Conservation (phyloP, 1,284 basidiomycete genomes). For the Fomitopsis palustris region DNA sequence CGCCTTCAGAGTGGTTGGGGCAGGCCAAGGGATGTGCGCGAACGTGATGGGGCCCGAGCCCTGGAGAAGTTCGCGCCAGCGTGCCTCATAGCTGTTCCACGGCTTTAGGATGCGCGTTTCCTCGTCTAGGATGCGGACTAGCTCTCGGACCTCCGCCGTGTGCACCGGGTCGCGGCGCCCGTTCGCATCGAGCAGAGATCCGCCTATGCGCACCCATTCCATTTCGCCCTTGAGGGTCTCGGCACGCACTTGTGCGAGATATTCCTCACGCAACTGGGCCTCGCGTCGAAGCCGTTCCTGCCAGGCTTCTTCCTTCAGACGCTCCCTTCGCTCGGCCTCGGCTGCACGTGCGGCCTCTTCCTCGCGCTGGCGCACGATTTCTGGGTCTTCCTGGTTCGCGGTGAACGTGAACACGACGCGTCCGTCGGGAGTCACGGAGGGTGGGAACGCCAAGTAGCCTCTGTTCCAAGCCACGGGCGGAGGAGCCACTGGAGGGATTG, state of each 20-base stretch:
- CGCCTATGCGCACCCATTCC: constrained; percentile 56
- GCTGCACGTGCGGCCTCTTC: neutral
- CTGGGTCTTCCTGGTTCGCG: neutral
- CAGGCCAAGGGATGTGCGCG: constrained; percentile 62
- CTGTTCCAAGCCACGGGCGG: neutral
- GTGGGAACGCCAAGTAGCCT: constrained; percentile 13
- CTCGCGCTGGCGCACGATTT: neutral
- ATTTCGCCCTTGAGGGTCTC: constrained; percentile 43
- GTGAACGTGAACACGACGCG: constrained; percentile 1
- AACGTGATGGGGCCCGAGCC: constrained; percentile 27
- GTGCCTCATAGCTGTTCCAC: constrained; percentile 49
- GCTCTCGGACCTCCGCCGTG: constrained; percentile 41
- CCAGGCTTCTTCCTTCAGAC: constrained; percentile 3
- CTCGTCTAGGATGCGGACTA: constrained; percentile 38
- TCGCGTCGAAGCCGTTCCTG: constrained; percentile 11
- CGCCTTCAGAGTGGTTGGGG: constrained; percentile 26
- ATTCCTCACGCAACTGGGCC: constrained; percentile 19
- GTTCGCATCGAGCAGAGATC: constrained; percentile 45
- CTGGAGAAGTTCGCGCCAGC: constrained; percentile 39
- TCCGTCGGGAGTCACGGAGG: constrained; percentile 2
- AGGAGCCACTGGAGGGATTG: neutral
- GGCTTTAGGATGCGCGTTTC: constrained; percentile 33
- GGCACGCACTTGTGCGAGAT: constrained; percentile 27
- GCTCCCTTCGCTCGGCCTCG: neutral
- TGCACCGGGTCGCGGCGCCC: constrained; percentile 48